Base-by-base conservation (phyloP, 169 alveolate species). In the Plasmodium ovale region DNA sequence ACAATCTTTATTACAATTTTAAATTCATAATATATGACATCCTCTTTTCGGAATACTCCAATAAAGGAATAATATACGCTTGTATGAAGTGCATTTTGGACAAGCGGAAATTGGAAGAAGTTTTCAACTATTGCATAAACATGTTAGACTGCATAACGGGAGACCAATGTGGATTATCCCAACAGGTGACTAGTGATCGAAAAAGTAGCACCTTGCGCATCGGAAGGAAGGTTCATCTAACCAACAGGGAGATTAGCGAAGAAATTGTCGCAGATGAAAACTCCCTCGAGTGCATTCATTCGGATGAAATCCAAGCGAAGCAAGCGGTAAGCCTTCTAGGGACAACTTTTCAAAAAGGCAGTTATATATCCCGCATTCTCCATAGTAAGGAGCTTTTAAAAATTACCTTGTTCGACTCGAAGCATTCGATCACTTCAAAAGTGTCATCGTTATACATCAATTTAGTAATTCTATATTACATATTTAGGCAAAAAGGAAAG, bases 11-110 rank as follows among this genome's bases (percentile, higher is more conserved):
- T 69, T 82, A 82, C 42, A 82, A 82, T 35, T 82, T 82, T 56
- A 82, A 82, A 82, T 65, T 16, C 33, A 82, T 82, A 53, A 64
- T 82, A 65, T 82, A 82, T 25, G 90, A 82, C 23, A 82, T 82
- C 19, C 31, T 82, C 29, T 82, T 82, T 64, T 82, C 84, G 31
- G 72, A 65, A 54, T 82, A 65, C n/a, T 82, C 90, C 16, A 82
- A 82, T 69, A 82, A 65, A 23, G 44, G 31, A 23, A 82, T 82
- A 3, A 54, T 82, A 7, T 65, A 65, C 59, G 64, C 90, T 16
- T 82, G 84, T 58, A 9, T 82, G 70, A 82, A 82, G 49, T 82
- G 90, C 27, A 67, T 82, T 16, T 42, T 82, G 27, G 90, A 82
- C 37, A 82, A 58, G 58, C n/a, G 29, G 9, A 82, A 65, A 44